Evolutionary conservation across 78 protist species (phyloP), one percentile per base, ranked within the genome.

Genomic region (Reticulomyxa filosa): DNA sequence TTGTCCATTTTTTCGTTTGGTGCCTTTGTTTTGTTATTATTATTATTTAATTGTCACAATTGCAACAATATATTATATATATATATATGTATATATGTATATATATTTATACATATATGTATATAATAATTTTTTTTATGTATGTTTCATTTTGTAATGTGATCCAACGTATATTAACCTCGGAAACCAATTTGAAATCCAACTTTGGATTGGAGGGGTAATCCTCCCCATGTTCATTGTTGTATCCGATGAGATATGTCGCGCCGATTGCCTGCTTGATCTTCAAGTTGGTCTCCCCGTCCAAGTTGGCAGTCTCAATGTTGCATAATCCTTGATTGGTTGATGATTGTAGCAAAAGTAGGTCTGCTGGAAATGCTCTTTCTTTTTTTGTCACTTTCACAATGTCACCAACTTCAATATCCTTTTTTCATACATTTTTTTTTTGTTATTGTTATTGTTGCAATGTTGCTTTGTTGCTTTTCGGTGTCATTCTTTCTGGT

Each of bases 281-380:
- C 46, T 72, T 66, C 17, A 72, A 59, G 33, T n/a, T 35, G 22
- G 77, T 62, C 59, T 72, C 77, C 27, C 77, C 77, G 57, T 72
- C 72, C 22, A 73, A 72, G 1, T 20, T 27, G 39, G 67, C 56
- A 22, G 72, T 73, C 37, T 65, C 62, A 3, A 65, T 51, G 20
- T 33, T 42, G 20, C 65, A 26, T 11, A 42, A 46, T 7, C 65
- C 65, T 42, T 13, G 48, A n/a, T n/a, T n/a, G n/a, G 26, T 55
- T 10, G 59, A 55, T 29, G 39, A 32, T 10, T 29, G 11, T 55
- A 55, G 59, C 59, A 55, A 10, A 11, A 55, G 39, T 10, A 55
- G 30, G 59, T 55, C 59, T 22, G 59, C 59, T 8, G 59, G 59
- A 55, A 55, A 55, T 11, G 30, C 10, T 33, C 59, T n/a, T n/a